A percentile compares a stretch with the other conserved stretches of the same genome.
These are phyloP conservation scores for Rhododendron ovatum DNA, from an alignment of 148 eudicot species.

Conservation along the genomic window DNA sequence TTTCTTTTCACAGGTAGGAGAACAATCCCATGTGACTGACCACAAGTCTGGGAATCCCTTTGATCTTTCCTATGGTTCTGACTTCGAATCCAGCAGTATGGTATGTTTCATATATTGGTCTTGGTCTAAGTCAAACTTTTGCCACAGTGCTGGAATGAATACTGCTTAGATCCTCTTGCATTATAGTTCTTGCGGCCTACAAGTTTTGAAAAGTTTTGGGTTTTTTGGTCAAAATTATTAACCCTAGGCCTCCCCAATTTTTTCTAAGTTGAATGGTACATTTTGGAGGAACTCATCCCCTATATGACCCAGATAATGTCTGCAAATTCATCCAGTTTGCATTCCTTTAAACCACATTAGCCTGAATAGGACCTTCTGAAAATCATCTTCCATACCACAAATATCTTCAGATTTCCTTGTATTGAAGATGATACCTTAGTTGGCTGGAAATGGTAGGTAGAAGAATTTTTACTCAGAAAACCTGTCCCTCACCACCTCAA, in stretches of 20 bases:
- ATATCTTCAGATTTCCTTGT: not conserved
- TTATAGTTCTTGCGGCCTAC: not conserved
- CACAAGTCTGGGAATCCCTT: slow-evolving; percentile 69
- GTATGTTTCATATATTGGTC: slow-evolving; percentile 35
- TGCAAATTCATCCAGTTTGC: not conserved
- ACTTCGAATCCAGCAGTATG: slow-evolving; percentile 46
- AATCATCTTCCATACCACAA: not conserved
- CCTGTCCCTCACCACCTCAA: not conserved
- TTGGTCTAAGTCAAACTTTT: not conserved
- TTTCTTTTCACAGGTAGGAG: slow-evolving; percentile 44
- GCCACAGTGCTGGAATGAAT: not conserved
- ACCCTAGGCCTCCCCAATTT: not conserved
- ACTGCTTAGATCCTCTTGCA: not conserved
- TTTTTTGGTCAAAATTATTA: not conserved
- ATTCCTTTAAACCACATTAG: not conserved
- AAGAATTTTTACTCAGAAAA: not conserved
- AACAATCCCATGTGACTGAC: slow-evolving; percentile 20
- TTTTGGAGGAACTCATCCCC: not conserved
- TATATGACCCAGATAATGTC: not conserved
- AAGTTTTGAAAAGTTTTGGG: not conserved
- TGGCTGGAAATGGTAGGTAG: not conserved
- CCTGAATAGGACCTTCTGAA: not conserved
- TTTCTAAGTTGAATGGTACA: not conserved
- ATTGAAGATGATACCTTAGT: not conserved
- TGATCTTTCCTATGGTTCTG: slow-evolving; percentile 59